A percentile compares a stretch with the other conserved stretches of the same genome.
Conservation (phyloP, 164 flowering plant genomes). For the Santalum album region DNA sequence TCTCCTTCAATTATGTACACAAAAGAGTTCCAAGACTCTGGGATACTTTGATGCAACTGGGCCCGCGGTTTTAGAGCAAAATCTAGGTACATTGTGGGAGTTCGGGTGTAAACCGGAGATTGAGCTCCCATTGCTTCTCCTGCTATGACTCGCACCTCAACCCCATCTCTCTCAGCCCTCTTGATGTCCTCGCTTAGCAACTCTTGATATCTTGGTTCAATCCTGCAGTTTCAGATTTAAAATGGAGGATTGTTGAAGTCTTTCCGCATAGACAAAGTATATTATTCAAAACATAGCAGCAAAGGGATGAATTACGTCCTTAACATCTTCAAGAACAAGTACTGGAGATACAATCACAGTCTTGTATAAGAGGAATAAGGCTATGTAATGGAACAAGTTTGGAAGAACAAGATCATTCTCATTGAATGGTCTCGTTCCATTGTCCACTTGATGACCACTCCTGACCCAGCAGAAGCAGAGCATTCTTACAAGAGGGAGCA, state of each 20-base stretch:
- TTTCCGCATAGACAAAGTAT: too few species aligned
- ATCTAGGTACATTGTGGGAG: constrained; percentile 84
- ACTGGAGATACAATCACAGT: too few species aligned
- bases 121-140: constrained; percentile 77
- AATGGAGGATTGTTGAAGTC: not conserved
- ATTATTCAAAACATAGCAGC: too few species aligned
- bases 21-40: constrained; percentile 69
- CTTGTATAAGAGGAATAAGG: too few species aligned
- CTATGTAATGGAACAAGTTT: too few species aligned
- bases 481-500: too few species aligned
- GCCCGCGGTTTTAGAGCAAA: constrained; percentile 61
- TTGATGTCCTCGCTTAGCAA: constrained; percentile 40
- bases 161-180: constrained; percentile 58
- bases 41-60: constrained; percentile 49
- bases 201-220: constrained; percentile 78
- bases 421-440: too few species aligned
- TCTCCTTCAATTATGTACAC: constrained; percentile 76
- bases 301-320: too few species aligned
- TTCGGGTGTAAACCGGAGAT: constrained; percentile 78
- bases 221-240: constrained; percentile 32
- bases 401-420: too few species aligned
- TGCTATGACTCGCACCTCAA: constrained; percentile 68
- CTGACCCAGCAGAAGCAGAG: too few species aligned
- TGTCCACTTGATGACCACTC: too few species aligned
- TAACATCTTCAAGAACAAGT: too few species aligned